Conservation (phyloP, 2,329 filamentous ascomycete species). For the Teratosphaeria pseudoeucalypti region DNA sequence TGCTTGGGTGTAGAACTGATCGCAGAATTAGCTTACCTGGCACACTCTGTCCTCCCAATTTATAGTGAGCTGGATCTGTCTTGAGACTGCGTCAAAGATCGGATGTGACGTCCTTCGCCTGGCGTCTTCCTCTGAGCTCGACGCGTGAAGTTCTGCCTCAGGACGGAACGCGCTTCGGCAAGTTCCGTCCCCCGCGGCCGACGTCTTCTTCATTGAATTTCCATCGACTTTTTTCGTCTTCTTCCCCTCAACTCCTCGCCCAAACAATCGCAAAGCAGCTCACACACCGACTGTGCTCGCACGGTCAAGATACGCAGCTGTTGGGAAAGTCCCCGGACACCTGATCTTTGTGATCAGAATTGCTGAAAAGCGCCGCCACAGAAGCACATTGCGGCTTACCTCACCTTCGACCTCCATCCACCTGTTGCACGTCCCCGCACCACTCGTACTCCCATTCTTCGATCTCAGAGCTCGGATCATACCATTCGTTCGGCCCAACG, state of each 20-base stretch:
- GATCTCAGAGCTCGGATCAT: slow-evolving; percentile 30
- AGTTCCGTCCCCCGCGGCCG: slow-evolving; percentile 10
- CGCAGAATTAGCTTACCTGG: background rate
- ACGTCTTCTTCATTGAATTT: slow-evolving; percentile 5
- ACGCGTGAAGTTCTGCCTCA: background rate
- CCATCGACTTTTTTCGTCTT: slow-evolving; percentile 16
- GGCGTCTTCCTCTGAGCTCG: background rate
- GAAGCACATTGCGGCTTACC: slow-evolving; percentile 81
- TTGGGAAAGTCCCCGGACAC: slow-evolving; percentile 99
- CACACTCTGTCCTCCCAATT: background rate
- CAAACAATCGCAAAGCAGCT: slow-evolving; percentile 99
- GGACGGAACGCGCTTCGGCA: background rate
- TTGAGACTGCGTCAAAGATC: background rate
- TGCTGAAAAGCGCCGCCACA: slow-evolving; percentile 99
- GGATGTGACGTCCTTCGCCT: background rate
- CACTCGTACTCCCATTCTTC: slow-evolving; percentile 39
- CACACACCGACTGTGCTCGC: slow-evolving; percentile 62
- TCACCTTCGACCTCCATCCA: slow-evolving; percentile 43
- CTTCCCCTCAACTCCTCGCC: slow-evolving; percentile 69
- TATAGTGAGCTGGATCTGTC: background rate
- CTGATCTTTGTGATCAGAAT: slow-evolving; percentile 43
- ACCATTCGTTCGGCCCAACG: slow-evolving; percentile 31
- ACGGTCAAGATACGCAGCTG: slow-evolving; percentile 52
- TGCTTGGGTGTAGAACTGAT: background rate
- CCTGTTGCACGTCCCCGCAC: slow-evolving; percentile 38